Conservation (phyloP, 2,329 filamentous ascomycete species). For the Trichoderma semiorbis region DNA sequence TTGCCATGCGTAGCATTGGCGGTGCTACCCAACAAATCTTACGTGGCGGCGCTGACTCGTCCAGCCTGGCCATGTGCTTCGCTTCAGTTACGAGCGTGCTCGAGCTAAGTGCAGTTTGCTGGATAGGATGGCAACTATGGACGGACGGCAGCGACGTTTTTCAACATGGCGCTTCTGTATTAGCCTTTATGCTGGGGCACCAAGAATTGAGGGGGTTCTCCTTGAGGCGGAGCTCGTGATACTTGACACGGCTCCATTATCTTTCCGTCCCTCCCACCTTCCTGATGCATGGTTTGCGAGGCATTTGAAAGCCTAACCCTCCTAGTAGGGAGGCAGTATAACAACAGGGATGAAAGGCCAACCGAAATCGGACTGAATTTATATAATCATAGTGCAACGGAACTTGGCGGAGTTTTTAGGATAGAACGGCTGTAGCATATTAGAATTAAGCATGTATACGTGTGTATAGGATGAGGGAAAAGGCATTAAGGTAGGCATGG, state of each 20-base stretch:
- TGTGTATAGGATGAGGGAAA: background rate
- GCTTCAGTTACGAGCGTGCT: conserved; percentile 30
- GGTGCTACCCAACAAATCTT: conserved; percentile 23
- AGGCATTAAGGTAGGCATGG: background rate
- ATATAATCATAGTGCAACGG: background rate
- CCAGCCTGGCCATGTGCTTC: conserved; percentile 23
- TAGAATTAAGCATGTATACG: background rate
- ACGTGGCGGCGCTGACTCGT: background rate
- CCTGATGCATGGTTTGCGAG: background rate
- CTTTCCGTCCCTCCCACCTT: background rate
- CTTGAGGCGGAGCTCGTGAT: background rate
- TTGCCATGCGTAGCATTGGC: conserved; percentile 32
- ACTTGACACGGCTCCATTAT: background rate
- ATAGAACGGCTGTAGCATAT: background rate
- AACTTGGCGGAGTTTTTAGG: background rate
- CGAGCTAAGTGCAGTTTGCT: conserved; percentile 34
- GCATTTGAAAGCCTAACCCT: background rate
- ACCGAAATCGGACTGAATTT: background rate
- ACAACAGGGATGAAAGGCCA: background rate
- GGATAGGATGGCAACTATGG: conserved; percentile 33
- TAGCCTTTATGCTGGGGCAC: conserved; percentile 33
- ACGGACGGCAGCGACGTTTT: conserved; percentile 24
- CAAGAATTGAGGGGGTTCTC: conserved; percentile 19
- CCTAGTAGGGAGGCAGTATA: background rate
- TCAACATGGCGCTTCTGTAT: conserved; percentile 28